phyloP scores from a whole-genome alignment of 2,329 filamentous ascomycete genomes.

The Colletotrichum echinochloae region DNA sequence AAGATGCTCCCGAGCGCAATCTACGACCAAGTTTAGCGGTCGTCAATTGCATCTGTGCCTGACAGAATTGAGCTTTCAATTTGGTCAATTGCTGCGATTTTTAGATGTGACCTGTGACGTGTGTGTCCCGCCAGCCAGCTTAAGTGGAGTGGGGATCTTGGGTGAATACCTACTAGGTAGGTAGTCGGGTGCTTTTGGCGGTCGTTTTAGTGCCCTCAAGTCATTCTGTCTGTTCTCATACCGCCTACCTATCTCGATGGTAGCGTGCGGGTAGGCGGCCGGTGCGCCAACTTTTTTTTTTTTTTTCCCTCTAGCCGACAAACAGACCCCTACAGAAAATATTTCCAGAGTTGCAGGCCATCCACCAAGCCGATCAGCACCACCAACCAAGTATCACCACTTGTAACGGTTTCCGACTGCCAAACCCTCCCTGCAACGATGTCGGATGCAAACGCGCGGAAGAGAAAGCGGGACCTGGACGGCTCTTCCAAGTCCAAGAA shows the following conservation, averaged over 20 bases:
- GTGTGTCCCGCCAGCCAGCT: conserved; percentile 16
- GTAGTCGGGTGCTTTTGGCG: background rate
- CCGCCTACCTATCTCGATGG: conserved; percentile 15
- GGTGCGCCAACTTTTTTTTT: conserved; percentile 34
- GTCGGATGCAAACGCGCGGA: conserved; percentile 58
- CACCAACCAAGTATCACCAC: background rate
- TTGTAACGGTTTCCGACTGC: conserved; percentile 12
- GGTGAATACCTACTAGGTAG: no score
- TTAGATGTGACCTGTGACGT: conserved; percentile 16
- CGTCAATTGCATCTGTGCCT: background rate
- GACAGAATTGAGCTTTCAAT: background rate
- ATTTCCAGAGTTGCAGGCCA: conserved; percentile 35
- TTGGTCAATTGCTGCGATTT: background rate
- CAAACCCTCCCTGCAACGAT: conserved; percentile 45
- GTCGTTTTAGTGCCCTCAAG: background rate
- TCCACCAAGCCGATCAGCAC: conserved; percentile 22
- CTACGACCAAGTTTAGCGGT: background rate
- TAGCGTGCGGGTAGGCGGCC: conserved; percentile 17
- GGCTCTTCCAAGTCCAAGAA: conserved; percentile 59
- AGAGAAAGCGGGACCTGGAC: conserved; percentile 65
- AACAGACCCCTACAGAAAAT: conserved; percentile 40
- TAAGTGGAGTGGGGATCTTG: background rate
- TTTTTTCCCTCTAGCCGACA: background rate
- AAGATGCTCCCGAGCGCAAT: background rate
- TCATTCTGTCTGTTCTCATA: background rate